These are phyloP conservation scores for Quercus aquifolioides DNA, from an alignment of 306 rosid genomes.

Conservation along the genomic window DNA sequence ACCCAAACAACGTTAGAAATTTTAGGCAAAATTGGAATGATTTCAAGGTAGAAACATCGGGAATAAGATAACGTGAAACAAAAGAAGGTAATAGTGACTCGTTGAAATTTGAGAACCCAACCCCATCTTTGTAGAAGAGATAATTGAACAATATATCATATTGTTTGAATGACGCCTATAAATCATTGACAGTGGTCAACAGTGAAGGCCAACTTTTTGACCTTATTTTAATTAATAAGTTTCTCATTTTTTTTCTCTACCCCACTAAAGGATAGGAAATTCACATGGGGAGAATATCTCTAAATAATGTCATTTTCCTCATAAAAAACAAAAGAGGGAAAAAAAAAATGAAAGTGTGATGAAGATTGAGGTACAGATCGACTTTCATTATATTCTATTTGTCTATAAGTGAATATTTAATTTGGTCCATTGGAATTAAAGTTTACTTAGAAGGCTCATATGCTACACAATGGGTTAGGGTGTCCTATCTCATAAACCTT, in stretches of 20 bases:
- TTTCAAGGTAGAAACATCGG: conserved; percentile 26
- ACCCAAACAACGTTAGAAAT: conserved; percentile 1
- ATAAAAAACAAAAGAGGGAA: too few species aligned
- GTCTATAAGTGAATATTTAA: too few species aligned
- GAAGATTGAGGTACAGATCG: too few species aligned
- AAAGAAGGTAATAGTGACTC: conserved; percentile 15
- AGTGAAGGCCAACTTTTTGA: conserved; percentile 1
- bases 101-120: conserved; percentile 25
- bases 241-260: not conserved
- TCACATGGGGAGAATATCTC: not conserved
- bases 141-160: conserved; percentile 15
- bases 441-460: too few species aligned
- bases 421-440: too few species aligned
- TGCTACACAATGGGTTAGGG: too few species aligned
- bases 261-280: not conserved
- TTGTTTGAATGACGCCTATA: conserved; percentile 21
- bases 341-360: too few species aligned
- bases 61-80: conserved; percentile 18
- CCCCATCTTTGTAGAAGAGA: conserved; percentile 10
- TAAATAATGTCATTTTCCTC: too few species aligned
- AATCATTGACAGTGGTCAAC: conserved; percentile 16
- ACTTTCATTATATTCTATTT: too few species aligned
- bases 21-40: conserved; percentile 29
- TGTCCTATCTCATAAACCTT: too few species aligned
- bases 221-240: not conserved